Evolutionary conservation across 805 yeast species (phyloP).

Genomic region (Candida pini): DNA sequence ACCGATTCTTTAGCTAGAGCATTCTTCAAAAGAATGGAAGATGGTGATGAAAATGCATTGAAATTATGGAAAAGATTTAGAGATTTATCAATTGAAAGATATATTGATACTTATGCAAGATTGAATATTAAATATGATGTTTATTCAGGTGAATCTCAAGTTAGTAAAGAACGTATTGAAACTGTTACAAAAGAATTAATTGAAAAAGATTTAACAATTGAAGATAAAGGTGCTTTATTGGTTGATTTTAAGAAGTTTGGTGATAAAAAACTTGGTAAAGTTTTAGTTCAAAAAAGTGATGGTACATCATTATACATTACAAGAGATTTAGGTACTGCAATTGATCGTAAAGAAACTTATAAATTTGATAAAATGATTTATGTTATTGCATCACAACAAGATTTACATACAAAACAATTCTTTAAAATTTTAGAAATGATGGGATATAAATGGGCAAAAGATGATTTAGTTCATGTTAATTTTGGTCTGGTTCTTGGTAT

Average conservation of each 20-base stretch:
- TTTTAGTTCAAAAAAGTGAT: conserved; percentile 87
- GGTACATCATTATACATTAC: conserved; percentile 93
- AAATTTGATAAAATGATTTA: conserved; percentile 94
- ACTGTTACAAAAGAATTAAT: conserved; percentile 56
- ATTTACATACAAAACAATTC: conserved; percentile 87
- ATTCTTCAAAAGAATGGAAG: conserved; percentile 87
- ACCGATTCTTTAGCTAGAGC: conserved; percentile 83
- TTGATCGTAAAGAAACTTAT: conserved; percentile 77
- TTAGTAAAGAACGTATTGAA: conserved; percentile 65
- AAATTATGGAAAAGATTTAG: conserved; percentile 83
- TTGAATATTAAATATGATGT: conserved; percentile 82
- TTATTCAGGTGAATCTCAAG: conserved; percentile 96
- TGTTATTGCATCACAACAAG: conserved; percentile 95
- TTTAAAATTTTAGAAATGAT: conserved; percentile 88
- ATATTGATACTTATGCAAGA: conserved; percentile 84
- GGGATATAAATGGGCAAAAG: conserved; percentile 82
- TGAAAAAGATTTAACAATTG: conserved; percentile 67
- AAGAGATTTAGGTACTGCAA: conserved; percentile 96
- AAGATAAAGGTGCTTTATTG: conserved; percentile 86
- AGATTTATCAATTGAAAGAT: conserved; percentile 81
- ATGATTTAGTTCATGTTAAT: conserved; percentile 67
- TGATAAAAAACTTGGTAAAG: conserved; percentile 89
- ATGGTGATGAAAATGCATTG: conserved; percentile 79
- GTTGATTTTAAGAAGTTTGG: conserved; percentile 75
- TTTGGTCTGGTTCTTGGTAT: conserved; percentile 98